phyloP scores from a whole-genome alignment of 441 rosid genomes.

The Pelargonium citronellum region DNA sequence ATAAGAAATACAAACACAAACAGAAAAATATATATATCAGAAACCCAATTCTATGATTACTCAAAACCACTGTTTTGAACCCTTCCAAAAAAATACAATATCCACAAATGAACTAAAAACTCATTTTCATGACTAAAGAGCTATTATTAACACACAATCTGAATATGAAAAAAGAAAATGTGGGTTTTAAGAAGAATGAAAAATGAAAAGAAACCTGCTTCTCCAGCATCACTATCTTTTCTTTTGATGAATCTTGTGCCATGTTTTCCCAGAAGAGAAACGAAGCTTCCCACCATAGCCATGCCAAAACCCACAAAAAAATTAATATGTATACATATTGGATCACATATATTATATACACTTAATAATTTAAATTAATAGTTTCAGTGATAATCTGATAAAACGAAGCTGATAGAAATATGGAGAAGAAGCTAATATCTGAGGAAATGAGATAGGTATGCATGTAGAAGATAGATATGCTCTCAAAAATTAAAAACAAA shows the following conservation, averaged over 20 bases:
- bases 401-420: not conserved
- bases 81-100: not conserved
- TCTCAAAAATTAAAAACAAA: not conserved
- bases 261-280: slow-evolving; percentile 17
- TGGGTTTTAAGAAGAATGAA: not conserved
- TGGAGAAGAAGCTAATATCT: not conserved
- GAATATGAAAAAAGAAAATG: not conserved
- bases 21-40: no score
- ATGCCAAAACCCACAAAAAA: not conserved
- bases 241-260: slow-evolving; percentile 23
- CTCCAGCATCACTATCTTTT: slow-evolving; percentile 31
- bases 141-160: not conserved
- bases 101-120: not conserved
- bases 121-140: not conserved
- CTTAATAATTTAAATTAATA: no score
- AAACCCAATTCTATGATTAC: no score
- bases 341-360: not conserved
- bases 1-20: no score
- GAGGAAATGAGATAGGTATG: not conserved
- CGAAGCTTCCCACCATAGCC: slow-evolving; percentile 7
- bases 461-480: not conserved
- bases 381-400: not conserved
- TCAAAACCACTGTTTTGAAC: not conserved
- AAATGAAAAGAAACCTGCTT: slow-evolving; percentile 17
- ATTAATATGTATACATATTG: not conserved